These are phyloP conservation scores for Triticum urartu DNA, from an alignment of 176 grass and related monocot species.

Conservation along the genomic window DNA sequence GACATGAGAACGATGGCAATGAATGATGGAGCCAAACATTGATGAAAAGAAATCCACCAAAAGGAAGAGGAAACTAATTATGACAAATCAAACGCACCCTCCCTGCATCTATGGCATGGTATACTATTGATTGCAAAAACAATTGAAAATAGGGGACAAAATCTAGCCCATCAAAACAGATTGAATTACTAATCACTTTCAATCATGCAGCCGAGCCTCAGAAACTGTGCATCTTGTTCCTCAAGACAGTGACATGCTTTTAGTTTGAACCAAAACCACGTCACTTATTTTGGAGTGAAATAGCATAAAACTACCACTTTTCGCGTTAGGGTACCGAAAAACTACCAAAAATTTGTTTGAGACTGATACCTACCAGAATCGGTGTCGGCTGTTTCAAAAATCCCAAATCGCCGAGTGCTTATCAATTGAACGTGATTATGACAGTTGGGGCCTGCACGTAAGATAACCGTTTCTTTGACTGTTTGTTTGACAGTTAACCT, in stretches of 20 bases:
- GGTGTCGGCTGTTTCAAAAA: too few species aligned
- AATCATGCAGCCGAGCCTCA: background rate
- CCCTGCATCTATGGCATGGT: background rate
- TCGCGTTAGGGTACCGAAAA: too few species aligned
- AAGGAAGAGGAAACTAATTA: background rate
- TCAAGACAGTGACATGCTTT: background rate
- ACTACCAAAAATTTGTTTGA: too few species aligned
- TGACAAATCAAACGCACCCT: background rate
- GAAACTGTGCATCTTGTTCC: background rate
- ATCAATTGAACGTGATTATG: too few species aligned
- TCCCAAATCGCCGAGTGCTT: too few species aligned
- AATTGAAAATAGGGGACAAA: background rate
- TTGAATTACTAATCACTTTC: background rate
- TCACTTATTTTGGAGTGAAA: too few species aligned
- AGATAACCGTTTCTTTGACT: too few species aligned
- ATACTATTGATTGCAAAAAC: background rate
- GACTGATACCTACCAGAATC: too few species aligned
- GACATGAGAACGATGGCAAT: background rate
- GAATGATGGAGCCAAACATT: background rate
- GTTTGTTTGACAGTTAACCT: too few species aligned
- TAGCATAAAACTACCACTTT: too few species aligned
- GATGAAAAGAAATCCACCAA: background rate
- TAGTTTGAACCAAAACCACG: too few species aligned
- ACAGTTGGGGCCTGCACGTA: too few species aligned
- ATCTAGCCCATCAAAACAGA: slow-evolving; percentile 10